Conservation (phyloP, 2,329 filamentous ascomycete species). For the Claviceps maximensis region DNA sequence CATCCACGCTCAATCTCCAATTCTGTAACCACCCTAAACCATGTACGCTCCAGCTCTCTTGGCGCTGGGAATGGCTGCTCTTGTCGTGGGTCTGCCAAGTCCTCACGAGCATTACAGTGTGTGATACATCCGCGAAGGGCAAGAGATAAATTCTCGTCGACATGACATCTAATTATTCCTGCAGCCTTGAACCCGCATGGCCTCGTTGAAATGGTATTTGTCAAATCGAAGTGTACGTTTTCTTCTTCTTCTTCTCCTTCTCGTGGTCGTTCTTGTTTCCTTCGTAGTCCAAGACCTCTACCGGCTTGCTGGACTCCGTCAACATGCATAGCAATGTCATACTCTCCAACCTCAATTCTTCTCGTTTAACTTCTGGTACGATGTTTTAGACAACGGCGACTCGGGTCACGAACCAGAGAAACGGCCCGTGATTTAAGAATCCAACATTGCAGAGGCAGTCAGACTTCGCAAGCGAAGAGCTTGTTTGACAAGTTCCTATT, state of each 20-base stretch:
- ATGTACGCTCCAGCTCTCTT: not conserved
- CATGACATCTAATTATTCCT: not conserved
- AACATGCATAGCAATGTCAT: no score
- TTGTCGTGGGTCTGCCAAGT: not conserved
- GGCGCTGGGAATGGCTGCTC: not conserved
- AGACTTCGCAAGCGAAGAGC: no score
- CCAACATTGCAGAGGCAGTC: not conserved
- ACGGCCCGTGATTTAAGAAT: not conserved
- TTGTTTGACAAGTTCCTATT: no score
- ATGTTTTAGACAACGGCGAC: not conserved
- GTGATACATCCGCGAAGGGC: not conserved
- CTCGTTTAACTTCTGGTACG: no score
- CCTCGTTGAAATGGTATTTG: not conserved
- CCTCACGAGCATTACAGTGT: not conserved
- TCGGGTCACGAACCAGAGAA: not conserved
- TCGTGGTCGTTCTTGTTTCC: no score
- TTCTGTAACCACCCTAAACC: not conserved
- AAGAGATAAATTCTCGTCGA: not conserved
- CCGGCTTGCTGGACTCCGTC: not conserved
- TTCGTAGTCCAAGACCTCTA: no score
- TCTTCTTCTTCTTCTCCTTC: not conserved
- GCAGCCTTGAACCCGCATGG: not conserved
- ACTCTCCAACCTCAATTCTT: not conserved
- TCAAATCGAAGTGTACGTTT: not conserved
- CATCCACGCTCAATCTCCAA: not conserved